Percentiles rank a stretch among this genome's conserved stretches.
Evolutionary conservation across 768 basidiomycete species (phyloP).

Genomic region (Leccinum subgranulosum): DNA sequence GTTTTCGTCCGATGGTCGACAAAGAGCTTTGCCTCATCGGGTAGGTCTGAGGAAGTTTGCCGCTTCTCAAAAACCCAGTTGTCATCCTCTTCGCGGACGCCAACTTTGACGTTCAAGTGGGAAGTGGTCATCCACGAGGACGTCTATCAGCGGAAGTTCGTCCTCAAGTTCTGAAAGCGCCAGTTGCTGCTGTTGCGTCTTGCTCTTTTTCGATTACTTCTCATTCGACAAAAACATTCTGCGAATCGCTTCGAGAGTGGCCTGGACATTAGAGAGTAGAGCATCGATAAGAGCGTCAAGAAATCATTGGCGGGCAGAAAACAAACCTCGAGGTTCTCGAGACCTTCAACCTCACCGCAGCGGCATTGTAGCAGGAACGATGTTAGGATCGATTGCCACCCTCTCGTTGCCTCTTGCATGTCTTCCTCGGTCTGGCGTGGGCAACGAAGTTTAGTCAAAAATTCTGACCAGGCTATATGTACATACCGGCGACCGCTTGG

Average conservation of each 20-base stretch:
- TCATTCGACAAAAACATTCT: conserved; percentile 46
- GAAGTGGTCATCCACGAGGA: conserved; percentile 85
- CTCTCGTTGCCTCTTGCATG: conserved; percentile 42
- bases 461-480: not conserved
- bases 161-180: conserved; percentile 16
- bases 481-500: too few species aligned
- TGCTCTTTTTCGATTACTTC: conserved; percentile 42
- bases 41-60: too few species aligned
- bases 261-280: conserved; percentile 37
- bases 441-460: not conserved
- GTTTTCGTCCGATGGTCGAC: too few species aligned
- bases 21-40: too few species aligned
- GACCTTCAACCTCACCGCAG: conserved; percentile 59
- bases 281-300: not conserved
- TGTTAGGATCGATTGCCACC: conserved; percentile 66
- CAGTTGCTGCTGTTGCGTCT: not conserved
- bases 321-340: conserved; percentile 61
- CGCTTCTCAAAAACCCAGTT: too few species aligned
- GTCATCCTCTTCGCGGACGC: too few species aligned
- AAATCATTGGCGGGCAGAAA: not conserved
- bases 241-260: conserved; percentile 55
- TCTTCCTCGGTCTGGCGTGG: conserved; percentile 10
- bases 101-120: too few species aligned
- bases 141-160: conserved; percentile 66
- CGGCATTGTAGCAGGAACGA: conserved; percentile 72